Evolutionary conservation across 2,329 filamentous ascomycete species (phyloP), one percentile per base, ranked within the genome.

Genomic region (Arthrinium puccinioides): DNA sequence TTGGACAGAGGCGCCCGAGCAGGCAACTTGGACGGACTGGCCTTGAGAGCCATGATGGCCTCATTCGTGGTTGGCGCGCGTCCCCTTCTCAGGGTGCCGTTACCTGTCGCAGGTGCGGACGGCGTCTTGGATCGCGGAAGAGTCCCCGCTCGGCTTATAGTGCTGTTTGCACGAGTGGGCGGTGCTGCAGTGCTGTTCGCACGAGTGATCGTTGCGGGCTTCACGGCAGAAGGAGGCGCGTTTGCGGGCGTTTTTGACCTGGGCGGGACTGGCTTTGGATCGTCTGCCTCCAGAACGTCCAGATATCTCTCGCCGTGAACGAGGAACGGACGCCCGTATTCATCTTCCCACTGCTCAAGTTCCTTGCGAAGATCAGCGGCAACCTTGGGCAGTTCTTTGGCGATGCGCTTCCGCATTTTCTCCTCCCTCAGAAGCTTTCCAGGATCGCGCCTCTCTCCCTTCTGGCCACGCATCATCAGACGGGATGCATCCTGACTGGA

Each of bases 331-430:
- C 88, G 79, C 4, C 88, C 90, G 57, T 90, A 96, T 55, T 97
- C 92, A 37, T 94, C 84, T 57, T 98, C 92, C 81, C 87, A 98
- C 31, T 73, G 67, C 56, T 90, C 85, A 20, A 98, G 72, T n/a
- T 76, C 72, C 57, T 82, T 90, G 46, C 77, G 76, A 41, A 98
- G 66, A n/a, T 97, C 88, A 1, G 74, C 74, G 40, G 90, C 82
- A 29, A 98, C 74, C 66, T 94, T 97, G 39, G 92, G 92, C 21
- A 98, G 69, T 55, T 98, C 92, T 61, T 97, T 98, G 19, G 89
- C 76, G 44, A 98, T 96, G 40, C 89, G 77, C 75, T 98, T 98
- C 42, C 92, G 81, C 87, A 95, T 94, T 74, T 97, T 98, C 66
- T 98, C 92, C 57, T 98, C 92, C 21, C 92, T 77, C 36, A 98